Base-by-base conservation (phyloP, 495 filamentous ascomycete species). In the Hypomontagnella submonticulosa region DNA sequence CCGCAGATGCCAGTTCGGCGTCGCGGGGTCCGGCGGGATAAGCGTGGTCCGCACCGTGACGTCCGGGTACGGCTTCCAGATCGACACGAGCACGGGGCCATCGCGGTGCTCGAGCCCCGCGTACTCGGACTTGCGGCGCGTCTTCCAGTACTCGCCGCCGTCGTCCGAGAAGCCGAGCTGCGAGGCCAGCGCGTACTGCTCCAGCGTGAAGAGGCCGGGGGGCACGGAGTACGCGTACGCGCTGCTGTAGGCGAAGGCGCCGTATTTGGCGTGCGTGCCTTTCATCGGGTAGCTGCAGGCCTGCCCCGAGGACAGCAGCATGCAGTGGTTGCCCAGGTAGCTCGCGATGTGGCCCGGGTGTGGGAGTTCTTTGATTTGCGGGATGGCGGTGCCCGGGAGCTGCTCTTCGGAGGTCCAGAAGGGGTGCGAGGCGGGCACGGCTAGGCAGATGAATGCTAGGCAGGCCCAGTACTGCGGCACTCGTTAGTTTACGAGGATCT, bases 261-360 rank as follows among this genome's bases (percentile, higher is more conserved):
- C 90, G 75, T 93, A 93, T 68, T 93, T 93, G 57, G 90, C 88
- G 71, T 92, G 89, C 2, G 89, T 91, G 18, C 88, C 90, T 72
- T 88, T 89, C 75, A 92, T 84, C 0, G 90, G 87, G 73, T 92
- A 92, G 73, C 89, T 87, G 77, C 90, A 92, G 33, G 86, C 88
- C 67, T 92, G 90, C 11, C 90, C 90, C 0, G 87, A 89, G 3
- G 86, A 89, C 3, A 93, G 83, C 12, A 92, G 79, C 77, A 91
- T 88, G 36, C 87, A 87, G 71, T 91, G 89, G 20, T 85, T 84
- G 37, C 84, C 87, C 23, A 85, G 81, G 61, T 85, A 76, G 70
- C 77, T 82, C 71, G 83, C 81, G 66, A 93, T 92, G 69, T 92
- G 90, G 12, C 85, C 83, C 1, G 90, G 90, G 34, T 91, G 87